phyloP scores from a whole-genome alignment of 805 yeast genomes.

The Yarrowia divulgata region DNA sequence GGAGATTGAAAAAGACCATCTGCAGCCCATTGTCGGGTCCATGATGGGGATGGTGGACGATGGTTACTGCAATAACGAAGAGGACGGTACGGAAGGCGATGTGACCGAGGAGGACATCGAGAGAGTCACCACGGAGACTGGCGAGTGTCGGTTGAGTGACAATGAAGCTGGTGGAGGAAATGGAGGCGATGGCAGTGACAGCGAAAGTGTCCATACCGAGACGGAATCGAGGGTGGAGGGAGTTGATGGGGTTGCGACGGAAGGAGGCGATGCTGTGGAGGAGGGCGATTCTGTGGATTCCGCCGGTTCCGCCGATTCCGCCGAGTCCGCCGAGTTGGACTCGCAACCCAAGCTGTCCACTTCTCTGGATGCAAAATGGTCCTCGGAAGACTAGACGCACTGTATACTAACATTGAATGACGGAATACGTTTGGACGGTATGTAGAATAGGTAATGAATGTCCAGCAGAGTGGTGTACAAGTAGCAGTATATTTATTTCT shows the following conservation, averaged over 20 bases:
- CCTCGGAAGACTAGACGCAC: slow-evolving; percentile 25
- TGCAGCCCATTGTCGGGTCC: slow-evolving; percentile 34
- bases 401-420: slow-evolving; percentile 26
- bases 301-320: not conserved
- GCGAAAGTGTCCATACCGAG: slow-evolving; percentile 35
- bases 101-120: slow-evolving; percentile 29
- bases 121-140: slow-evolving; percentile 21
- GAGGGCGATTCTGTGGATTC: not conserved
- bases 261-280: not conserved
- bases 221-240: slow-evolving; percentile 28
- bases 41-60: slow-evolving; percentile 23
- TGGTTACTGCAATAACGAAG: not conserved
- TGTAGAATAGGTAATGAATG: too few species aligned
- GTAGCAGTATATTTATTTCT: too few species aligned
- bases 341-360: slow-evolving; percentile 21
- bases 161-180: not conserved
- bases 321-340: not conserved
- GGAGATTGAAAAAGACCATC: slow-evolving; percentile 45
- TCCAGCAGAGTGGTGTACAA: too few species aligned
- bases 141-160: slow-evolving; percentile 17
- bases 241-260: not conserved
- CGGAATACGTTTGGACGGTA: not conserved
- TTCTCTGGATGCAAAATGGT: slow-evolving; percentile 31
- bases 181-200: slow-evolving; percentile 12
- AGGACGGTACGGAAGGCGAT: not conserved